Percentiles rank a stretch among this genome's conserved stretches.
Conservation (phyloP, 257 asterid genomes). For the Solanum commersonii region DNA sequence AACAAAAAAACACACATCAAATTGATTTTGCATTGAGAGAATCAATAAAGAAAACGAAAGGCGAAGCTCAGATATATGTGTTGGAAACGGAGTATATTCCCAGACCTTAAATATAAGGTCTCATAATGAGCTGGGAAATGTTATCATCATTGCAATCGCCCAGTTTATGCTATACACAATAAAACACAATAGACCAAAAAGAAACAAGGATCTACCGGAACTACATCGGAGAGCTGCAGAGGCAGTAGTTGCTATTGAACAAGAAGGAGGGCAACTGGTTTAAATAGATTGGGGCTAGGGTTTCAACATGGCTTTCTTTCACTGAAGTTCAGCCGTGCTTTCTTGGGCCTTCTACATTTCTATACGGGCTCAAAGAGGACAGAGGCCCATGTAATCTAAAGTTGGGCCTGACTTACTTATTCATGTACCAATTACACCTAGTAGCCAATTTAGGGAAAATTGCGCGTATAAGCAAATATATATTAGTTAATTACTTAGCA, state of each 20-base stretch:
- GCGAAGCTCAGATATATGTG: constrained; percentile 12
- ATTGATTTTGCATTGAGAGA: neutral
- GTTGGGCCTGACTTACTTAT: neutral
- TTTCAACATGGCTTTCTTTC: neutral
- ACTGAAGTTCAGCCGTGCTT: neutral
- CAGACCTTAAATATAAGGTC: constrained; percentile 26
- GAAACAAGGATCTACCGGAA: neutral
- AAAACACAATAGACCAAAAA: neutral
- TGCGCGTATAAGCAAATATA: no score
- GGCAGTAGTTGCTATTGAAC: neutral
- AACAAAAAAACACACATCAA: neutral
- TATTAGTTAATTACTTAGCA: no score
- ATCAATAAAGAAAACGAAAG: neutral
- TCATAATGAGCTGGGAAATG: constrained; percentile 62
- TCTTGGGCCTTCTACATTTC: neutral
- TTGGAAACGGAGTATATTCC: constrained; percentile 23
- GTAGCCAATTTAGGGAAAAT: neutral
- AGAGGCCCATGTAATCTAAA: neutral
- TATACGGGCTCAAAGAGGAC: neutral
- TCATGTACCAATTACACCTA: no score
- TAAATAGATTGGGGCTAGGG: neutral
- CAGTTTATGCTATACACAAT: neutral
- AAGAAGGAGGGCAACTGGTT: neutral
- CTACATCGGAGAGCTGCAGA: neutral
- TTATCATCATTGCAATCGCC: constrained; percentile 31